These are phyloP conservation scores for Solanum pimpinellifolium DNA, from an alignment of 257 asterid genomes.

Conservation along the genomic window DNA sequence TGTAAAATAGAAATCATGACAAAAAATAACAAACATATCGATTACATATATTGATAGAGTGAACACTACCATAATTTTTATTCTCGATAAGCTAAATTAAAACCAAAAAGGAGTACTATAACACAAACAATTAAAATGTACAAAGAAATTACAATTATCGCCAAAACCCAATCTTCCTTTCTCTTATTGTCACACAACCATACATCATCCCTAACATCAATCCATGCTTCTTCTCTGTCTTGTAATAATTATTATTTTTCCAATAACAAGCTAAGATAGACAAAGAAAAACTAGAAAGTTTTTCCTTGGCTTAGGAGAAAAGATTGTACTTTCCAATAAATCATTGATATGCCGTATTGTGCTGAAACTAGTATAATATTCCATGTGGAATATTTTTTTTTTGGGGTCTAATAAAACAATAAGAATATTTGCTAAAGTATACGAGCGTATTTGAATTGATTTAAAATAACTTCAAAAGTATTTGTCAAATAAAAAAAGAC, in stretches of 20 bases:
- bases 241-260: background rate
- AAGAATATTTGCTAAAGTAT: too few species aligned
- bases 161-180: background rate
- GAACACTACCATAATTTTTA: background rate
- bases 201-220: background rate
- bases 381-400: too few species aligned
- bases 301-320: background rate
- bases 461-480: too few species aligned
- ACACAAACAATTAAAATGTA: background rate
- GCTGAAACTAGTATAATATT: too few species aligned
- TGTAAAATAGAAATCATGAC: too few species aligned
- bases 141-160: background rate
- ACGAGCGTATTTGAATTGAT: too few species aligned
- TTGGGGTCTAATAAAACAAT: too few species aligned
- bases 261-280: background rate
- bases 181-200: background rate
- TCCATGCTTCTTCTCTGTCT: background rate
- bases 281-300: background rate
- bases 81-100: background rate
- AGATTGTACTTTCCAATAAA: background rate
- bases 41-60: too few species aligned
- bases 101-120: background rate
- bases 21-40: fast-evolving
- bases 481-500: too few species aligned
- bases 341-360: background rate